Evolutionary conservation across 257 asterid species (phyloP), one percentile per base, ranked within the genome.

Genomic region (Primulina eburnea): DNA sequence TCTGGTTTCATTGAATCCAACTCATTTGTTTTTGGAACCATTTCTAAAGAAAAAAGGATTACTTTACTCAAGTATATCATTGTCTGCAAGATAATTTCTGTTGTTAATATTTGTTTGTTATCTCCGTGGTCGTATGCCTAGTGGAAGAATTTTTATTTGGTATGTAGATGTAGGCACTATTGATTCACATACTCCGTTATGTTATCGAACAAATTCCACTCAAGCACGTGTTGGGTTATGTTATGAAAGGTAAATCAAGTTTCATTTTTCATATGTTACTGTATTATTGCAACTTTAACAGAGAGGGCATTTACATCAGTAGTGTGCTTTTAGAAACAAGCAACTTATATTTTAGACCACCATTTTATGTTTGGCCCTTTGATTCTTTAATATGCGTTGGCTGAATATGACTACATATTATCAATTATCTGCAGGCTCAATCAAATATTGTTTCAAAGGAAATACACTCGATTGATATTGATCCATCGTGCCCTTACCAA

Each of bases 401-500:
- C 38, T 47, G 26, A 29, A 70, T 43, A 62, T 71, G 52, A 71
- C 73, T 43, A 29, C 26, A 20, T 72, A 26, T 62, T 34, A 35
- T 76, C 71, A 47, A 71, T 67, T 69, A 35, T 67, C 65, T 78
- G 82, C 96, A 93, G 97, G 97, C 96, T 67, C 97, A 93, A 65
- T 80, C 99, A 73, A 82, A 85, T 81, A 88, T 92, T 64, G 78
- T 78, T 67, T 72, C 94, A 3, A 90, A 83, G 85, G 99, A 87
- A 74, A 84, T 90, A 80, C 90, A 89, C 71, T 93, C 97, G 37
- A 81, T 93, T 76, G 96, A 89, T 72, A 73, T 90, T 70, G 84
- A 93, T 81, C 99, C 97, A 69, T 84, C 95, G 71, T 83, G 92
- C 83, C 92, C 95, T 71, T 67, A 84, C 74, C 99, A 93, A 80